phyloP scores from a whole-genome alignment of 1,139 yeast species.

The Williopsis jadinii region DNA sequence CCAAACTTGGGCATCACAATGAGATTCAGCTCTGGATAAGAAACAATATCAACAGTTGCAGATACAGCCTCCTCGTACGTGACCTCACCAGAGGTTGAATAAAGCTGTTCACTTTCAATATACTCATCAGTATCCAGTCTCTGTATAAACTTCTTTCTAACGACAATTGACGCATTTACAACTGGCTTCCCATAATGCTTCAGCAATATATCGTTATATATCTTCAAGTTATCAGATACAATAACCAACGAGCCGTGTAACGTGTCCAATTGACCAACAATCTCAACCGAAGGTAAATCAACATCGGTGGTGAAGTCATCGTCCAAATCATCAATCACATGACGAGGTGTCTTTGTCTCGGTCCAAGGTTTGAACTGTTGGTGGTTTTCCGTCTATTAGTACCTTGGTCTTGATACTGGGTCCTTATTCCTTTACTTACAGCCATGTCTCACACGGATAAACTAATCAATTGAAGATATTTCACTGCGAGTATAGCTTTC shows the following conservation, averaged over 20 bases:
- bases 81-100: slow-evolving; percentile 27
- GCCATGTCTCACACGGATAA: too few species aligned
- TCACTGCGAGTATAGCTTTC: too few species aligned
- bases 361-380: slow-evolving; percentile 42
- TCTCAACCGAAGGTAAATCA: slow-evolving; percentile 2
- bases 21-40: slow-evolving; percentile 18
- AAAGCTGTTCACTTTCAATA: slow-evolving; percentile 52
- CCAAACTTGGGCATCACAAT: slow-evolving; percentile 16
- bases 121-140: slow-evolving; percentile 29
- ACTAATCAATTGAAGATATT: too few species aligned
- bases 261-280: neutral
- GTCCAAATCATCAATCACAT: slow-evolving; percentile 36
- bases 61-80: slow-evolving; percentile 15
- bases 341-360: slow-evolving; percentile 39
- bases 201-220: slow-evolving; percentile 11
- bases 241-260: slow-evolving; percentile 6
- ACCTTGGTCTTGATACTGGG: too few species aligned
- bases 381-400: too few species aligned
- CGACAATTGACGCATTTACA: slow-evolving; percentile 8
- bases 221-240: slow-evolving; percentile 10
- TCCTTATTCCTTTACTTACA: too few species aligned
- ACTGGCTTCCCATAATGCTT: neutral
- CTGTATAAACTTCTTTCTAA: slow-evolving; percentile 8
- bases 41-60: slow-evolving; percentile 12
- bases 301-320: slow-evolving; percentile 15